Conservation (phyloP, 2,329 filamentous ascomycete species). For the Aspergillus tubingensis region DNA sequence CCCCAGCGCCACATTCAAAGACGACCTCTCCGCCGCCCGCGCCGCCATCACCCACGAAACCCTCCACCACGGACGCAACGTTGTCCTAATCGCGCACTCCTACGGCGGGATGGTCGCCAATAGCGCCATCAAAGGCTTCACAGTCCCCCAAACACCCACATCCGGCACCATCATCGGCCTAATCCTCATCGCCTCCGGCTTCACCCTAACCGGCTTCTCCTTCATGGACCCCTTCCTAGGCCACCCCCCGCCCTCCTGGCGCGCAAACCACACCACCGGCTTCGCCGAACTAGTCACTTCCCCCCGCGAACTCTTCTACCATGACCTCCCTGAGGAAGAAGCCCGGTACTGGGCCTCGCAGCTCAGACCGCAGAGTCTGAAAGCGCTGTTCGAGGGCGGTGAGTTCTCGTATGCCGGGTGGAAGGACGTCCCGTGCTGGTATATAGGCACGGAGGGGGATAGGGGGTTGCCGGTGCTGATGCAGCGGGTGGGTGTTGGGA, state of each 20-base stretch:
- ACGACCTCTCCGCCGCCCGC: constrained; percentile 46
- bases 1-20: constrained; percentile 42
- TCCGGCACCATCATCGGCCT: constrained; percentile 49
- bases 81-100: constrained; percentile 53
- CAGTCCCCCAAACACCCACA: constrained; percentile 17
- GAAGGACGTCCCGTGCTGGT: constrained; percentile 50
- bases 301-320: constrained; percentile 51
- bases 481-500: constrained; percentile 43
- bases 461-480: constrained; percentile 41
- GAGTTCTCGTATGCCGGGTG: constrained; percentile 51
- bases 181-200: constrained; percentile 51
- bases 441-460: constrained; percentile 49
- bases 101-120: constrained; percentile 52
- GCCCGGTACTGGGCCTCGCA: constrained; percentile 45
- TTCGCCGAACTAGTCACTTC: constrained; percentile 43
- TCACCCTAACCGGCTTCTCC: constrained; percentile 37
- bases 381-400: constrained; percentile 49
- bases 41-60: constrained; percentile 41
- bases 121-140: constrained; percentile 50
- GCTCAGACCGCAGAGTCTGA: constrained; percentile 47
- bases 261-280: constrained; percentile 43
- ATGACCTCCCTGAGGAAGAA: constrained; percentile 51
- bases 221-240: constrained; percentile 49
- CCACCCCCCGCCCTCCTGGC: constrained; percentile 47
- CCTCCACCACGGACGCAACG: constrained; percentile 38